Evolutionary conservation across 192 early-diverging fungal species (phyloP).

Genomic region (Chytriomyces hyalinus): DNA sequence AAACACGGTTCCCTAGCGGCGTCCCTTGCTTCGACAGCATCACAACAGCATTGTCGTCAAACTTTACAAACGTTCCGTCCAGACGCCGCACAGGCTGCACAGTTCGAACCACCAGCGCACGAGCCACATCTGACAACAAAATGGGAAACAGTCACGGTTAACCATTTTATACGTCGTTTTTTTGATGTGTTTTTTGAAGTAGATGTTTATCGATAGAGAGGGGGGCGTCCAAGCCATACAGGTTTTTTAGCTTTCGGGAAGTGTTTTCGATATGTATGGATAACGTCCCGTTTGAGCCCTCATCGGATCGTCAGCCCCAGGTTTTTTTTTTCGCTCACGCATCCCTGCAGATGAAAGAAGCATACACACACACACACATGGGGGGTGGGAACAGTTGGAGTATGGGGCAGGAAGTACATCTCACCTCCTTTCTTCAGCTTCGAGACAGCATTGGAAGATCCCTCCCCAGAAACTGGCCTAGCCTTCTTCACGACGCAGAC

Average conservation of each 20-base stretch:
- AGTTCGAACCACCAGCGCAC: conserved; percentile 89
- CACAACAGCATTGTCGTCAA: conserved; percentile 97
- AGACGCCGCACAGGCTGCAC: conserved; percentile 85
- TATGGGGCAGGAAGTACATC: background rate
- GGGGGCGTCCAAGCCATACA: too few relatives aligned
- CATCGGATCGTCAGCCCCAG: too few relatives aligned
- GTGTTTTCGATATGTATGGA: too few relatives aligned
- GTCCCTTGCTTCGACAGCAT: conserved; percentile 93
- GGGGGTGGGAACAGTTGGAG: background rate
- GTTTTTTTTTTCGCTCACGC: too few relatives aligned
- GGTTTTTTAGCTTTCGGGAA: too few relatives aligned
- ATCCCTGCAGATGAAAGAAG: too few relatives aligned
- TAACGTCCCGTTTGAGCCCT: too few relatives aligned
- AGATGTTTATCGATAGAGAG: too few relatives aligned
- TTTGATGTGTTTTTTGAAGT: background rate
- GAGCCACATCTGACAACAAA: conserved; percentile 72
- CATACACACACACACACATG: background rate
- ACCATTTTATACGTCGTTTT: background rate
- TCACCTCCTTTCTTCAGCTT: conserved; percentile 84
- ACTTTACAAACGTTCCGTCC: conserved; percentile 89
- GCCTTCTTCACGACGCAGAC: conserved; percentile 96
- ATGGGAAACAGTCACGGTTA: background rate
- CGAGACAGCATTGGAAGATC: conserved; percentile 45
- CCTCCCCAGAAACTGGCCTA: conserved; percentile 60
- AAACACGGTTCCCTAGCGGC: conserved; percentile 90